These are phyloP conservation scores for Leccinum proliferum DNA, from an alignment of 1,284 basidiomycete genomes.

Conservation along the genomic window DNA sequence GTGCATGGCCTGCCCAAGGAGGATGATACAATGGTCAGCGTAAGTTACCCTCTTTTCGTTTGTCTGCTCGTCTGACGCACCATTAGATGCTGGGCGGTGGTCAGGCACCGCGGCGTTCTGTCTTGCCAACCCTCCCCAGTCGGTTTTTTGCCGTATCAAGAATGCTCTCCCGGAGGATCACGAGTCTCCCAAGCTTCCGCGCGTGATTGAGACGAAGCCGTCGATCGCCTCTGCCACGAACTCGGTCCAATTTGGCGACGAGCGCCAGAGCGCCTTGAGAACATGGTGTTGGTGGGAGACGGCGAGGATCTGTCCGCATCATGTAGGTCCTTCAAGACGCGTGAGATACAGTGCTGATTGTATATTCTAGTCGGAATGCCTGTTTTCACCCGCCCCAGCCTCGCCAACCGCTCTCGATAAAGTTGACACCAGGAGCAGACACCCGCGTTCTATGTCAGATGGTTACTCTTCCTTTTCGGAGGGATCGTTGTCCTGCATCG, in stretches of 20 bases:
- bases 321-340: constrained; percentile 37
- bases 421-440: constrained; percentile 50
- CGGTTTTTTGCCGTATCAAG: constrained; percentile 25
- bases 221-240: constrained; percentile 53
- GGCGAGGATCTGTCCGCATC: constrained; percentile 55
- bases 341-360: constrained; percentile 3
- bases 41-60: constrained; percentile 31
- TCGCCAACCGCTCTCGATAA: constrained; percentile 53
- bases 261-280: constrained; percentile 27
- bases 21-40: constrained; percentile 77
- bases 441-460: constrained; percentile 61
- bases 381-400: constrained; percentile 55
- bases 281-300: constrained; percentile 45
- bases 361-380: constrained; percentile 36
- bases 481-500: constrained; percentile 71
- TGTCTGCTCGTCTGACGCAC: constrained; percentile 37
- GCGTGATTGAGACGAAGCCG: constrained; percentile 46
- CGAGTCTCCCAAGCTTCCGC: constrained; percentile 35
- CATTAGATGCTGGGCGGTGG: constrained; percentile 71
- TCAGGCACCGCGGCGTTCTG: constrained; percentile 60
- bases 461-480: constrained; percentile 58
- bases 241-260: constrained; percentile 57
- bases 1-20: constrained; percentile 41
- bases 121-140: constrained; percentile 32
- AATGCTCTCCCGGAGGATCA: constrained; percentile 27